Conservation (phyloP, 2,329 filamentous ascomycete genomes). For the Tetracladium maxilliforme region DNA sequence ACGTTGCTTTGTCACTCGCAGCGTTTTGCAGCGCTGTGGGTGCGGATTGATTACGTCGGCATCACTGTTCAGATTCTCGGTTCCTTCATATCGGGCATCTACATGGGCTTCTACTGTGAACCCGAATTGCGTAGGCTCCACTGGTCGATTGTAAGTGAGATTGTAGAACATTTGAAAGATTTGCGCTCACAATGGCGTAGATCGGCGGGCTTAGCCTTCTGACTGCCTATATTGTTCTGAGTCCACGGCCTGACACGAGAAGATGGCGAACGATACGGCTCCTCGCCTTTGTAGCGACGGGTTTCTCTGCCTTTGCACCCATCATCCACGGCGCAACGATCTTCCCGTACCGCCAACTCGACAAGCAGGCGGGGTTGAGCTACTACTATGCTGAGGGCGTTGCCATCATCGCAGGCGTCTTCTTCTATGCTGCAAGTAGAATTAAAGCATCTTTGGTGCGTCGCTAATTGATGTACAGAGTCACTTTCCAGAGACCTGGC, state of each 20-base stretch:
- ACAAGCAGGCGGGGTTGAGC: conserved; percentile 6
- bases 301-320: conserved; percentile 10
- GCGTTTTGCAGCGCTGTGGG: conserved; percentile 17
- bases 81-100: conserved; percentile 22
- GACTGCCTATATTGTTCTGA: conserved; percentile 15
- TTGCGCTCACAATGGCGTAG: conserved; percentile 8
- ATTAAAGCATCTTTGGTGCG: background rate
- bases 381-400: conserved; percentile 7
- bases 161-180: conserved; percentile 1
- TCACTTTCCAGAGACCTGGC: conserved; percentile 7
- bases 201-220: conserved; percentile 16
- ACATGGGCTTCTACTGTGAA: conserved; percentile 23
- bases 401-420: conserved; percentile 4
- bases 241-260: conserved; percentile 7
- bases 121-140: conserved; percentile 15
- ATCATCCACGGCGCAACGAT: conserved; percentile 10
- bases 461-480: conserved; percentile 3
- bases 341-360: conserved; percentile 5
- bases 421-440: conserved; percentile 4
- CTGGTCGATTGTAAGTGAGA: conserved; percentile 17
- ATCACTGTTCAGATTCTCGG: conserved; percentile 22
- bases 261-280: conserved; percentile 8
- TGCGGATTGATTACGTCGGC: conserved; percentile 20
- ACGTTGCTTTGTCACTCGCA: conserved; percentile 23
- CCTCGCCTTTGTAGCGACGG: conserved; percentile 9